Conservation (phyloP, 2,329 filamentous ascomycete species). For the Tolypocladium guangdongense region DNA sequence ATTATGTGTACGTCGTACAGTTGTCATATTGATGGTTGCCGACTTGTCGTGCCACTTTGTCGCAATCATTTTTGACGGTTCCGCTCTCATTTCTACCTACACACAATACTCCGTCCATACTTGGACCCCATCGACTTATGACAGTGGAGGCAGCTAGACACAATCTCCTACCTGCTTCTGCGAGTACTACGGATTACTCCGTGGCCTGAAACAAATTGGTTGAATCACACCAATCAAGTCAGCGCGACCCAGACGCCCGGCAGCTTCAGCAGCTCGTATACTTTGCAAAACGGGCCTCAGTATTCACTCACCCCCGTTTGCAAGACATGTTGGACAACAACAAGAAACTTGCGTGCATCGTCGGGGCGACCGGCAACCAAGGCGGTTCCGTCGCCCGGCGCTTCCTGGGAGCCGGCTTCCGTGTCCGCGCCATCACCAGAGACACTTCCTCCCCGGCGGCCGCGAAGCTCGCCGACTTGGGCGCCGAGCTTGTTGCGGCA, state of each 20-base stretch:
- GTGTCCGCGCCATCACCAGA: conserved; percentile 37
- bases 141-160: not conserved
- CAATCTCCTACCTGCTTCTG: not conserved
- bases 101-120: not conserved
- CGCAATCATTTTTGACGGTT: not conserved
- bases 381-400: conserved; percentile 40
- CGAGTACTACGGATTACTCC: too few species aligned
- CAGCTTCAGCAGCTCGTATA: too few species aligned
- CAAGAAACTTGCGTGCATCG: conserved; percentile 30
- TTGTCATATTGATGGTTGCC: not conserved
- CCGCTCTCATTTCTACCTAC: too few species aligned
- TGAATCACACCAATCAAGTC: not conserved
- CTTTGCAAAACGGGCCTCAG: not conserved
- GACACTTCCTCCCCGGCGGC: conserved; percentile 29
- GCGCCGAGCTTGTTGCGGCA: conserved; percentile 32
- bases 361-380: conserved; percentile 39
- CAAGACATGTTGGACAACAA: not conserved
- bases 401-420: conserved; percentile 30
- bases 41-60: not conserved
- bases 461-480: conserved; percentile 25
- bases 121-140: not conserved
- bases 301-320: not conserved
- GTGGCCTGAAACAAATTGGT: not conserved
- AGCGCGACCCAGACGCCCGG: not conserved
- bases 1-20: too few species aligned